Evolutionary conservation across 495 filamentous ascomycete genomes (phyloP), one percentile per base, ranked within the genome.

Genomic region (Articulospora tetracladia): DNA sequence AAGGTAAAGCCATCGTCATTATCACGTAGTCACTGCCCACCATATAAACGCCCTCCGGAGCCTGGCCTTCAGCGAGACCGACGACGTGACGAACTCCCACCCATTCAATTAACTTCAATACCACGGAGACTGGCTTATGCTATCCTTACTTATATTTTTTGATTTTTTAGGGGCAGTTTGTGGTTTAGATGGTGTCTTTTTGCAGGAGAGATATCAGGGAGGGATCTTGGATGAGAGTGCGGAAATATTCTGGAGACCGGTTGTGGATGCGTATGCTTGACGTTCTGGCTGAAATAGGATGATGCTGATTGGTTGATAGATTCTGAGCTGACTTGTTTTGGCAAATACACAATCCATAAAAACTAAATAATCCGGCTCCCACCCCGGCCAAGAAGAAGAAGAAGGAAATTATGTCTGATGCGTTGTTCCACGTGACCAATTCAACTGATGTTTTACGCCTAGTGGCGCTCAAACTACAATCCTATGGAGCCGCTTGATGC

Each of bases 1-100:
- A 79, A 73, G 78, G 78, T 69, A 84, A 83, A 66, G 83, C 84
- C 32, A 73, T 89, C 65, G 70, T 84, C 39, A 81, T 84, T 70
- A 50, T 50, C 8, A 25, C 11, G 2, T 50, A 50, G 17, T 22
- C 47, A 44, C 47, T 3, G 47, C 47, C 20, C 24, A 7, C 47
- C 2, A 50, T 25, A 24, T 17, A 6, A 47, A 4, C 47, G 47
- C 47, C 20, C 20, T 50, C 20, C 47, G 20, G 20, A 50, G 47
- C 47, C 47, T 50, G 47, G 47, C 23, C 47, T 50, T 50, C 23
- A 50, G 20, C 20, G 23, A 50, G 20, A 25, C 47, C 47, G 47
- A 50, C 47, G 47, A 50, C 11, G 20, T 8, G 47, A 50, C 47
- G 47, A 50, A 25, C 11, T 6, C 19, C 23, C 17, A 3, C 3